Evolutionary conservation across 257 asterid genomes (phyloP), one percentile per base, ranked within the genome.

Genomic region (Echium plantagineum): DNA sequence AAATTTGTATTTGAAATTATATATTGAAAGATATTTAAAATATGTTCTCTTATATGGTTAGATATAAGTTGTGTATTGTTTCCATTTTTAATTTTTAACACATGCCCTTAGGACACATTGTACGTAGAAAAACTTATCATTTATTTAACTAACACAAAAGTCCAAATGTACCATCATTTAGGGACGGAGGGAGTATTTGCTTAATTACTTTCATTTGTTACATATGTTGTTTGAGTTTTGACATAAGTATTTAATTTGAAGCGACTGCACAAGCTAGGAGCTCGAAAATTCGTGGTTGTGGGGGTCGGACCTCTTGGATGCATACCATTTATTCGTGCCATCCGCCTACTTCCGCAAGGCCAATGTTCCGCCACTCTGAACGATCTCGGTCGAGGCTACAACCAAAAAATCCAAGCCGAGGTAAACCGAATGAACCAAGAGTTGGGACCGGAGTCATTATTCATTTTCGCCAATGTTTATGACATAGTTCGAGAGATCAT

Each of bases 301-400:
- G 82, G 76, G 15, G 20, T 81, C 9, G 87, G 87, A 22, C 87
- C 87, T 22, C 75, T 81, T 1, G 87, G 87, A 4, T 81, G 82
- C 67, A 81, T 81, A 26, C 85, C 87, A 3, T 78, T 81, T 54
- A 59, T 78, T 18, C 76, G 85, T 8, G 85, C 85, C 7, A 61
- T 63, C 31, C 62, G 70, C 59, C 61, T 81, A 28, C 66, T 75
- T 21, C 73, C 81, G 7, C 16, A 7, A 5, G 76, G 72, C 22
- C 60, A 65, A 58, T 81, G 86, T 67, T 81, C 76, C 9, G 61
- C 46, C 6, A 46, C 58, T 31, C 82, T 80, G 9, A 80, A 82
- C 35, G 38, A 52, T 15, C 26, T 80, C 2, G 77, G 70, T 38
- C 61, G 64, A 49, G 72, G 74, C 7, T 82, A 82, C 74, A 82